Percentiles rank a stretch among this genome's conserved stretches.
Conservation (phyloP, 208 protist genomes). For the Leishmania arabica region DNA sequence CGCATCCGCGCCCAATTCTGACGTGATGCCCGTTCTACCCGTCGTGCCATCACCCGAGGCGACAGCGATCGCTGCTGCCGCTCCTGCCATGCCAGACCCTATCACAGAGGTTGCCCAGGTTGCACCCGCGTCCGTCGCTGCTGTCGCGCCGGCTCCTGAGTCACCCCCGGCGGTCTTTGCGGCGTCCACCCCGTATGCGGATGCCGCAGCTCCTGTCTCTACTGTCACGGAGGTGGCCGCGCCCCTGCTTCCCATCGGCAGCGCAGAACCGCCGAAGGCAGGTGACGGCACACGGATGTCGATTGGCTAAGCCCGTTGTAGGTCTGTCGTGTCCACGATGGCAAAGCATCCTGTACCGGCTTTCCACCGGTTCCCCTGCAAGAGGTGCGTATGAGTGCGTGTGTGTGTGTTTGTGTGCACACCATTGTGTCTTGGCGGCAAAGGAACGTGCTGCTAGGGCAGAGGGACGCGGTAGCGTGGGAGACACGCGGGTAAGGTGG, state of each 20-base stretch:
- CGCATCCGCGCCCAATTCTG: not conserved
- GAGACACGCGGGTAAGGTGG: not conserved
- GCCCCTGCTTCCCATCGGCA: not conserved
- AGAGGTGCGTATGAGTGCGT: not conserved
- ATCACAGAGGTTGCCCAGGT: not conserved
- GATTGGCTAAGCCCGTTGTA: not conserved
- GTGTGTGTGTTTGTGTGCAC: not conserved
- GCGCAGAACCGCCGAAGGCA: not conserved
- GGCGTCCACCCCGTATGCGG: not conserved
- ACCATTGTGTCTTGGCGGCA: not conserved
- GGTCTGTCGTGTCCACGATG: not conserved
- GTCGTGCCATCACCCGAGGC: not conserved
- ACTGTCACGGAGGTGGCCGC: not conserved
- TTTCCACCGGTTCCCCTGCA: not conserved
- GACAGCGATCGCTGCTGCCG: not conserved
- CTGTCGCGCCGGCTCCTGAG: not conserved
- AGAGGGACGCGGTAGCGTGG: not conserved
- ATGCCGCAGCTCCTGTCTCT: not conserved
- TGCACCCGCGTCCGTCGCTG: not conserved
- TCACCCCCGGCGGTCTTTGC: not conserved
- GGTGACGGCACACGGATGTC: not conserved
- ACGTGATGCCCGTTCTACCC: not conserved
- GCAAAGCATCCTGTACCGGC: not conserved
- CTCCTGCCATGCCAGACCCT: not conserved
- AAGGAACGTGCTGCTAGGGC: not conserved